phyloP scores from a whole-genome alignment of 2,329 filamentous ascomycete genomes.

The Botrytis deweyae region DNA sequence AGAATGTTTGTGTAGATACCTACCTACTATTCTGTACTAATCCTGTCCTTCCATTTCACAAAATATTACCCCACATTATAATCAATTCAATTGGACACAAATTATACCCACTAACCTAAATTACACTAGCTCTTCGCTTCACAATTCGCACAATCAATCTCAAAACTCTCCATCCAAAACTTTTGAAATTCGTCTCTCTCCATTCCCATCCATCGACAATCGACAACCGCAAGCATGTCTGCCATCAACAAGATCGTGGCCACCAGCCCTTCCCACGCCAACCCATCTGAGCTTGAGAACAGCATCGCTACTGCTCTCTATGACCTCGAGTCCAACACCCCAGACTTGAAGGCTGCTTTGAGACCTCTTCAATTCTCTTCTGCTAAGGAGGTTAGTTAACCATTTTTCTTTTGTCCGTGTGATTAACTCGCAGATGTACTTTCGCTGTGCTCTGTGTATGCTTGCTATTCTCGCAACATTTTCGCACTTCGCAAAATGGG shows the following conservation, averaged over 20 bases:
- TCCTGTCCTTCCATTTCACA: not conserved
- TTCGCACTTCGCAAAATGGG: conserved; percentile 16
- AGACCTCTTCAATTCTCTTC: conserved; percentile 98
- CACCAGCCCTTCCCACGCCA: conserved; percentile 95
- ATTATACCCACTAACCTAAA: not conserved
- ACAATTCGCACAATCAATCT: conserved; percentile 19
- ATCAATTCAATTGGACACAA: not conserved
- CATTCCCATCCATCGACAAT: conserved; percentile 27
- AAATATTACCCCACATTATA: not conserved
- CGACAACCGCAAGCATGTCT: conserved; percentile 55
- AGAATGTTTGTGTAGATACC: not conserved
- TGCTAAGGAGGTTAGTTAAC: conserved; percentile 91
- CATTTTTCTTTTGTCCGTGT: not conserved
- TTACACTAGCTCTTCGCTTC: not conserved
- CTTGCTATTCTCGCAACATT: not conserved
- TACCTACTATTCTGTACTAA: too few species aligned
- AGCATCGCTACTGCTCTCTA: conserved; percentile 95
- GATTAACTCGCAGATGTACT: conserved; percentile 3
- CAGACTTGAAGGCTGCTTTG: conserved; percentile 94
- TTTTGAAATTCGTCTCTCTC: conserved; percentile 10
- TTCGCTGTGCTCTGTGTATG: not conserved
- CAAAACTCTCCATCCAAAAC: not conserved
- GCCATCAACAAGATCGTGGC: conserved; percentile 96
- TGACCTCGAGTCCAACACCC: conserved; percentile 99
- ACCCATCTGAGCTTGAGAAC: conserved; percentile 96